These are phyloP conservation scores for Boletus speciosus DNA, from an alignment of 768 basidiomycete species.

Conservation along the genomic window DNA sequence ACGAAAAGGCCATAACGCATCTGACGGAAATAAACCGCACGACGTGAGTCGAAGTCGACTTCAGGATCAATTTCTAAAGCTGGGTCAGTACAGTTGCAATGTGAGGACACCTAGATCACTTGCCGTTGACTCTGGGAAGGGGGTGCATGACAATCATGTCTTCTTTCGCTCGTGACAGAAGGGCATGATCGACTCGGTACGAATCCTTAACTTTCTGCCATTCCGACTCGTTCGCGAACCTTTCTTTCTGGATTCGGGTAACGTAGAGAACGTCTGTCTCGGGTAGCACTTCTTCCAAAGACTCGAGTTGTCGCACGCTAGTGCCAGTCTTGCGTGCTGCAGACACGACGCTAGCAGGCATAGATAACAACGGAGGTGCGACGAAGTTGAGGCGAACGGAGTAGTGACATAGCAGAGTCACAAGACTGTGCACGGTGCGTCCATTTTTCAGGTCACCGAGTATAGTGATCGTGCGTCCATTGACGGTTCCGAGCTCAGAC, in stretches of 20 bases:
- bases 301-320: conserved; percentile 74
- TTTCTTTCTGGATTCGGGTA: conserved; percentile 93
- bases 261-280: conserved; percentile 97
- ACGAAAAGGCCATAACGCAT: conserved; percentile 98
- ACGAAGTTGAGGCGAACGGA: conserved; percentile 95
- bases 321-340: conserved; percentile 84
- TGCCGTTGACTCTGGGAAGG: conserved; percentile 88
- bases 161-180: conserved; percentile 89
- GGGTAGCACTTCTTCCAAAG: conserved; percentile 85
- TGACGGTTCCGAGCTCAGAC: conserved; percentile 96
- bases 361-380: conserved; percentile 77
- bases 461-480: conserved; percentile 88
- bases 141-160: conserved; percentile 99
- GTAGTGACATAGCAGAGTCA: conserved; percentile 88
- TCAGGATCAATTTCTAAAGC: conserved; percentile 94
- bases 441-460: conserved; percentile 98
- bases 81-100: conserved; percentile 8
- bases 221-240: conserved; percentile 76
- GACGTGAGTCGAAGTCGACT: conserved; percentile 92
- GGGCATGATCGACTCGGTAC: conserved; percentile 91
- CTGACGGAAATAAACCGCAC: conserved; percentile 97
- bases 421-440: conserved; percentile 94
- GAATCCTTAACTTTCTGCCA: conserved; percentile 91
- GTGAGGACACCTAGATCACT: conserved; percentile 20
- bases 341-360: conserved; percentile 83